Base-by-base conservation (phyloP, 257 asterid genomes). In the Scutellaria baicalensis region DNA sequence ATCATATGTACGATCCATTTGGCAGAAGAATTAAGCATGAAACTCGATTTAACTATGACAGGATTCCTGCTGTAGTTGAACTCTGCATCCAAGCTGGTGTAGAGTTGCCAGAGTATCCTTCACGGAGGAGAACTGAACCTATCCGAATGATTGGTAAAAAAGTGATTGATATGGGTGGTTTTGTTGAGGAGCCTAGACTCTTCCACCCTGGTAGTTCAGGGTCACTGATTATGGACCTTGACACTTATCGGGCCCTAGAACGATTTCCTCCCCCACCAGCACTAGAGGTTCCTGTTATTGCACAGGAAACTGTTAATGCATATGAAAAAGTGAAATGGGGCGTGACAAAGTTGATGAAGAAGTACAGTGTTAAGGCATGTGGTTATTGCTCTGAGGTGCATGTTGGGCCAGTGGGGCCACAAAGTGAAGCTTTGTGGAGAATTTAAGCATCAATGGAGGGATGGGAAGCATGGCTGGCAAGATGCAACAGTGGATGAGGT, bases 21-120 rank as follows among this genome's bases (percentile, higher is more conserved):
- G 97, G 96, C 48, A 78, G 77, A 42, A 86, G 96, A 59, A 87
- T 93, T 55, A 91, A 78, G 79, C 99, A 93, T 12, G 99, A 93
- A 33, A 89, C 96, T 9, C 82, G 99, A 57, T 91, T 93, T 51
- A 75, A 69, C 59, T 87, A 83, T 5, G 99, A 93, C 72, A 75
- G 95, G 76, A 82, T 93, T 54, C 99, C 96, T 5, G 97, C 97
- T 10, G 78, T 91, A 31, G 96, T 89, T 3, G 96, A 93, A 67
- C 96, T 93, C 70, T 91, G 99, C 89, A 89, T 93, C 83, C 99
- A 93, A 83, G 99, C 99, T 9, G 99, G 99, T 0, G 91, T 89
- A 1, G 94, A 91, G 60, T 51, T 93, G 47, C 96, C 88, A 17
- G 97, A 84, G 55, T 93, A 87, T 61, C 96, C 96, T 63, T 89